Conservation (phyloP, 108 stramenopile genomes). For the Stephanodiscus triporus region DNA sequence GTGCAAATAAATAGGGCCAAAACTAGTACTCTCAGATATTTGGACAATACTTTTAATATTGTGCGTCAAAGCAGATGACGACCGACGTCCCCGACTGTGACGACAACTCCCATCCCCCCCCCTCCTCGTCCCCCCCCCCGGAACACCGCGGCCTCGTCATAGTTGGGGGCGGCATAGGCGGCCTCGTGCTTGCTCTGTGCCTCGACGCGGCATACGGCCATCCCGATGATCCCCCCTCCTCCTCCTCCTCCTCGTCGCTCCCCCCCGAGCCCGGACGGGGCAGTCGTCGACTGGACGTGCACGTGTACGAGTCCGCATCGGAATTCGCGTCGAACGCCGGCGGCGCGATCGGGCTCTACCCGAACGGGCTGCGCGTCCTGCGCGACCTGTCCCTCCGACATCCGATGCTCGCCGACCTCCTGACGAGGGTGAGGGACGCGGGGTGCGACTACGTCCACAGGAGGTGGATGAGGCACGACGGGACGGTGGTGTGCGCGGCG, state of each 20-base stretch:
- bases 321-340: conserved; percentile 50
- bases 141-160: conserved; percentile 47
- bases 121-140: too few species aligned
- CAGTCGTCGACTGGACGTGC: too few species aligned
- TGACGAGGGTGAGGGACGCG: conserved; percentile 36
- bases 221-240: background rate
- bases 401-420: conserved; percentile 23
- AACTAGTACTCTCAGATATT: too few species aligned
- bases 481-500: conserved; percentile 59
- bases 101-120: too few species aligned
- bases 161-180: conserved; percentile 73
- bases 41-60: too few species aligned
- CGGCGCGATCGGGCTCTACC: conserved; percentile 67
- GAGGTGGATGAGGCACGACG: conserved; percentile 73
- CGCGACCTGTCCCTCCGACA: conserved; percentile 42
- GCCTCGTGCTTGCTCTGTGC: conserved; percentile 60
- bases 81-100: too few species aligned
- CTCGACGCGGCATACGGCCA: conserved; percentile 46
- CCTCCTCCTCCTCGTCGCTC: too few species aligned
- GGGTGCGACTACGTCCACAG: conserved; percentile 66
- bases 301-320: conserved; percentile 51
- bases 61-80: too few species aligned
- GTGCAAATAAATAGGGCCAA: too few species aligned
- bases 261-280: too few species aligned
- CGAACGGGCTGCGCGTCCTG: conserved; percentile 71